These are phyloP conservation scores for Bimuria novae-zelandiae DNA, from an alignment of 2,329 filamentous ascomycete genomes.

Conservation along the genomic window DNA sequence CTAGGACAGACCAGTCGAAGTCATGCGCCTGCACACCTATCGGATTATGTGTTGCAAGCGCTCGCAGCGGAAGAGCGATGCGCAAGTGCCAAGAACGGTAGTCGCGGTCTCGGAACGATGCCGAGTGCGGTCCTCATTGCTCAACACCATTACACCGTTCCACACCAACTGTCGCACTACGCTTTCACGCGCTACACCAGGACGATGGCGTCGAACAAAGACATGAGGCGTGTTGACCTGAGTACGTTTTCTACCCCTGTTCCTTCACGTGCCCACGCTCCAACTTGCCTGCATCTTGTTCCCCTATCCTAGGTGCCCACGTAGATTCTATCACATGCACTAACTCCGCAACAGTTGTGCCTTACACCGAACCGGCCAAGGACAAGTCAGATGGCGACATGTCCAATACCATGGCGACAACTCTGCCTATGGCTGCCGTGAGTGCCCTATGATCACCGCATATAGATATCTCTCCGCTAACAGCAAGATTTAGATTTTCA, in stretches of 20 bases:
- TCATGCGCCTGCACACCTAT: too few species aligned
- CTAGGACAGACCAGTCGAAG: too few species aligned
- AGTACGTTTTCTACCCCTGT: conserved; percentile 55
- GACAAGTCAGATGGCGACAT: conserved; percentile 70
- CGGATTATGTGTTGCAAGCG: too few species aligned
- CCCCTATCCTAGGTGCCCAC: too few species aligned
- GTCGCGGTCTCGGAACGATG: too few species aligned
- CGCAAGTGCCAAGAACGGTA: too few species aligned
- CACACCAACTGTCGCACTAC: conserved; percentile 32
- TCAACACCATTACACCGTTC: too few species aligned
- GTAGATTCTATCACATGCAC: conserved; percentile 33
- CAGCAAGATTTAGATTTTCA: conserved; percentile 70
- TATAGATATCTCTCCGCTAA: conserved; percentile 31
- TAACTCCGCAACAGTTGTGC: conserved; percentile 67
- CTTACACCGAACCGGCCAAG: conserved; percentile 76
- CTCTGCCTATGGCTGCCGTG: conserved; percentile 89
- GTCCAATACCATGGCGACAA: conserved; percentile 73
- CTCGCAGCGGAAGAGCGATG: too few species aligned
- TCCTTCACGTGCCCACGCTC: too few species aligned
- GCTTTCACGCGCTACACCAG: not conserved
- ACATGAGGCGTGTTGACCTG: conserved; percentile 75
- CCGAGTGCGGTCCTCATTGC: too few species aligned
- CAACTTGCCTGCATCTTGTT: too few species aligned
- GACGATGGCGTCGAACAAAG: conserved; percentile 71
- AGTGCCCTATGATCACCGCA: conserved; percentile 33